Percentiles rank a stretch among this genome's conserved stretches.
phyloP scores from a whole-genome alignment of 306 rosid species.

The Quercus cerris region DNA sequence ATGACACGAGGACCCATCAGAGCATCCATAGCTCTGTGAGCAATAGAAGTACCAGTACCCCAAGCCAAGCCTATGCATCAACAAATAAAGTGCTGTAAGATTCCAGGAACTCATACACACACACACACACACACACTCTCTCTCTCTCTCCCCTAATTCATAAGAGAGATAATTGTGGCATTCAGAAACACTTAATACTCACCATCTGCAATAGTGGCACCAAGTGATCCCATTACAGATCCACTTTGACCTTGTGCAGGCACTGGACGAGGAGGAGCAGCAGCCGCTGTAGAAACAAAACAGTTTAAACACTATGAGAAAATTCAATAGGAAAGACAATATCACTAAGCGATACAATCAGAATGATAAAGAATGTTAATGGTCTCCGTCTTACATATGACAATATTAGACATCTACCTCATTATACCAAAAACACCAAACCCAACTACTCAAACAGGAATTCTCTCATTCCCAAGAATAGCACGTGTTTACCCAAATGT shows the following conservation, averaged over 20 bases:
- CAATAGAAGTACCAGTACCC: constrained; percentile 22
- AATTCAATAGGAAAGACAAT: not conserved
- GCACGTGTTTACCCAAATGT: not conserved
- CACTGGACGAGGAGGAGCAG: constrained; percentile 18
- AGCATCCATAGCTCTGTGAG: constrained; percentile 23
- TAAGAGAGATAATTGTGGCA: not conserved
- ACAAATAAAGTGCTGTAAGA: not conserved
- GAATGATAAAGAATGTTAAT: not conserved
- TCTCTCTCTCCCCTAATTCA: no score
- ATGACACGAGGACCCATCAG: constrained; percentile 25
- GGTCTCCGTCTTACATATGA: not conserved
- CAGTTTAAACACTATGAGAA: not conserved
- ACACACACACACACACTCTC: not conserved
- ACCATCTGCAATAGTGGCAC: constrained; percentile 19
- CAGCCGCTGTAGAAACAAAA: constrained; percentile 7
- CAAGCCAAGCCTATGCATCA: constrained; percentile 19
- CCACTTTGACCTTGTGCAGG: constrained; percentile 9
- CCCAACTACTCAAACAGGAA: not conserved
- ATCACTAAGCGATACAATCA: not conserved
- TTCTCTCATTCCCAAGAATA: not conserved
- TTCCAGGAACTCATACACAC: not conserved
- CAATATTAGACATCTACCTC: not conserved
- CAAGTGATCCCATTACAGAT: constrained; percentile 18
- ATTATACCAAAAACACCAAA: not conserved
- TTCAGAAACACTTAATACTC: not conserved